Conservation (phyloP, 495 filamentous ascomycete species). For the Hyaloscypha finlandica region DNA sequence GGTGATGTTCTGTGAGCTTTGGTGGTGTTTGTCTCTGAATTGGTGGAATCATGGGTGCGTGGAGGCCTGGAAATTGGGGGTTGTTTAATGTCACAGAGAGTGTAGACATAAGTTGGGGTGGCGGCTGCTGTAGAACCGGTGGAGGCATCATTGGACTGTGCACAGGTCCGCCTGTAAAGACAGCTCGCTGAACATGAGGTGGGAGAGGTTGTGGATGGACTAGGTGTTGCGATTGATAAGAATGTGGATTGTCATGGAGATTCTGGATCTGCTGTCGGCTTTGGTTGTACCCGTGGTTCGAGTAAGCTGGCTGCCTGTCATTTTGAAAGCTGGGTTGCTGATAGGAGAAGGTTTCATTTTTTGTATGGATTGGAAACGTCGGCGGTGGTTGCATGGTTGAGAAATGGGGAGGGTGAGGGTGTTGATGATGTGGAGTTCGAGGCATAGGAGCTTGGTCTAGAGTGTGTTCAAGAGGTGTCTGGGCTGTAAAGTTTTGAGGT, state of each 20-base stretch:
- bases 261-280: conserved; percentile 30
- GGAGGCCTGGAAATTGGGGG: conserved; percentile 47
- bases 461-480: conserved; percentile 33
- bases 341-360: conserved; percentile 24
- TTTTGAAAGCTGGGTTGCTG: conserved; percentile 19
- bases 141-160: conserved; percentile 38
- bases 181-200: conserved; percentile 31
- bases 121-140: conserved; percentile 45
- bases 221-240: conserved; percentile 43
- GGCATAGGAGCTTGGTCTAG: conserved; percentile 39
- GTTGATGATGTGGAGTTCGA: conserved; percentile 34
- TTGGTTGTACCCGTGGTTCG: background rate
- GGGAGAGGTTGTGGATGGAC: conserved; percentile 55
- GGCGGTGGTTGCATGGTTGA: conserved; percentile 34
- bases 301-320: background rate
- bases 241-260: conserved; percentile 33
- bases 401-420: conserved; percentile 27
- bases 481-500: conserved; percentile 22
- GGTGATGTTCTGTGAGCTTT: conserved; percentile 64
- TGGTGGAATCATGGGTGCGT: conserved; percentile 55
- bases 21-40: conserved; percentile 39
- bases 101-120: conserved; percentile 6
- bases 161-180: conserved; percentile 34
- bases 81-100: conserved; percentile 29
- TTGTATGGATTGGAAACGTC: conserved; percentile 25